phyloP scores from a whole-genome alignment of 75 land plant species.

The Pinus taeda region DNA sequence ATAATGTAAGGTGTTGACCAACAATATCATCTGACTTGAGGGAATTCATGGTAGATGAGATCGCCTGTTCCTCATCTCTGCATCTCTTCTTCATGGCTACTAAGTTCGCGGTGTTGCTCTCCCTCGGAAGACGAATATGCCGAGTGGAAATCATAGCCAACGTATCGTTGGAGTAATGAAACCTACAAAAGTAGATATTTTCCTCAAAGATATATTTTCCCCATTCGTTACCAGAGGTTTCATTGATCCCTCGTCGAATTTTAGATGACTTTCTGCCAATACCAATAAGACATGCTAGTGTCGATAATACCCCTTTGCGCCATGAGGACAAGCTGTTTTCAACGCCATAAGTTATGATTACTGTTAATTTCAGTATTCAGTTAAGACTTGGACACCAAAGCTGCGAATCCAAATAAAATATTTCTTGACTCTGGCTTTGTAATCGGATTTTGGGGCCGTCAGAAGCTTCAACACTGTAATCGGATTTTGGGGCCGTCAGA shows the following conservation, averaged over 20 bases:
- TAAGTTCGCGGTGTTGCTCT: background rate
- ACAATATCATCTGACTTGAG: background rate
- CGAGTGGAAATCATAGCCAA: background rate
- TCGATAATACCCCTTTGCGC: too few species aligned
- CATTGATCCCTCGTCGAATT: background rate
- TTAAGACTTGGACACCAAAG: too few species aligned
- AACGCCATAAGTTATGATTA: too few species aligned
- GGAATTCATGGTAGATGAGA: background rate
- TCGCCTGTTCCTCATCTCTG: background rate
- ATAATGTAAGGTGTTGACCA: background rate
- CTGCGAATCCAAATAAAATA: too few species aligned
- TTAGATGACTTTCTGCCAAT: too few species aligned
- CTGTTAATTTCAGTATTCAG: too few species aligned
- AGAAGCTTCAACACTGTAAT: too few species aligned
- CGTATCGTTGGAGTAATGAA: constrained; percentile 3
- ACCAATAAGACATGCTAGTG: too few species aligned
- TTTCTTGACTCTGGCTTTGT: too few species aligned
- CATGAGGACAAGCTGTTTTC: too few species aligned
- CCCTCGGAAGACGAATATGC: background rate
- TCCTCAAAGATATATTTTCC: constrained; percentile 14
- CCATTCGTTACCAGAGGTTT: constrained; percentile 1
- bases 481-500: too few species aligned
- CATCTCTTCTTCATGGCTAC: background rate
- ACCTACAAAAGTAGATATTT: constrained; percentile 18
- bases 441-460: too few species aligned